phyloP scores from a whole-genome alignment of 225 moss, liverwort and hornwort genomes.

The Pleurozium schreberi region DNA sequence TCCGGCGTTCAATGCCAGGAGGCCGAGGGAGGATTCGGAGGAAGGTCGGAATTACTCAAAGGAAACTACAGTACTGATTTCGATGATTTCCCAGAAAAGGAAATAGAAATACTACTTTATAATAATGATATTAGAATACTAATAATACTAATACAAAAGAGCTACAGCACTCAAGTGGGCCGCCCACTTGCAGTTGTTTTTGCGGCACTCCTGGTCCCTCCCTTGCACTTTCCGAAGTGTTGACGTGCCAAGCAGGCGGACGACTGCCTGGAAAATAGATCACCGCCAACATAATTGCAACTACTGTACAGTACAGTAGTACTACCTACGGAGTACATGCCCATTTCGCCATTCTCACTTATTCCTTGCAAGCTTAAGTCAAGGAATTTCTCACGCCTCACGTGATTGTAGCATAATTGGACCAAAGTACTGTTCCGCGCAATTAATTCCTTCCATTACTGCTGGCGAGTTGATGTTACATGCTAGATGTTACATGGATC shows the following conservation, averaged over 20 bases:
- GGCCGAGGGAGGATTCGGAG: too few species aligned
- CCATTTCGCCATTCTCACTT: not conserved
- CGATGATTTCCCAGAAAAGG: not conserved
- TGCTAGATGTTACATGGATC: not conserved
- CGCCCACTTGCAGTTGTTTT: not conserved
- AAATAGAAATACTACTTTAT: not conserved
- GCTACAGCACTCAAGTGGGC: not conserved
- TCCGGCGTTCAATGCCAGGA: not conserved
- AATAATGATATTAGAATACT: not conserved
- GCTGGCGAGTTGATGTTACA: not conserved
- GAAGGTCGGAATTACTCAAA: not conserved
- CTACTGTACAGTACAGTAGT: not conserved
- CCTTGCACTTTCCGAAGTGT: not conserved
- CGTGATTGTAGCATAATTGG: not conserved
- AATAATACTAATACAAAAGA: not conserved
- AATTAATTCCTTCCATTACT: not conserved
- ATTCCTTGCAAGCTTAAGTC: not conserved
- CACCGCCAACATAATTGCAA: not conserved
- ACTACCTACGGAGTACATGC: not conserved
- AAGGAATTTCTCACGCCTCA: not conserved
- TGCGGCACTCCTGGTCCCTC: not conserved
- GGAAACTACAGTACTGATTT: not conserved
- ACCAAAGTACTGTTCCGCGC: not conserved
- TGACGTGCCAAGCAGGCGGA: not conserved
- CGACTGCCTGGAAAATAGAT: not conserved